These are phyloP conservation scores for Fraxinus xanthoxyloides DNA, from an alignment of 305 asterid genomes.

Conservation along the genomic window DNA sequence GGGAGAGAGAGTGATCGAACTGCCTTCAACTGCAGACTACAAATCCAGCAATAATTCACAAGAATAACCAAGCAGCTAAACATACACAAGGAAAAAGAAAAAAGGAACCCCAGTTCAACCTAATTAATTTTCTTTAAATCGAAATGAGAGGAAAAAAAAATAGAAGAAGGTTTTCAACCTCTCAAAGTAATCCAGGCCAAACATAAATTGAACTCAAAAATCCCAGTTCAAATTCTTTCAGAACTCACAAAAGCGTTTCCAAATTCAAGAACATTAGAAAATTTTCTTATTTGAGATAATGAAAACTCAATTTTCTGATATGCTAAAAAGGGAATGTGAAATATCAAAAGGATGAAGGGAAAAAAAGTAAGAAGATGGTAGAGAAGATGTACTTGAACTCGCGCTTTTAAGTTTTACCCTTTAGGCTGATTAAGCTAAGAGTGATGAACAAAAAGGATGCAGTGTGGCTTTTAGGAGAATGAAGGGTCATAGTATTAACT, in stretches of 20 bases:
- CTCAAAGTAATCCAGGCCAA: neutral
- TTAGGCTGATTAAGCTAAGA: neutral
- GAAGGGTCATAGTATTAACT: constrained; percentile 21
- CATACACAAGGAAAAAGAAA: neutral
- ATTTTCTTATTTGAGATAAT: neutral
- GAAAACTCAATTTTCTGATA: constrained; percentile 14
- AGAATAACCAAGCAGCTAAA: constrained; percentile 13
- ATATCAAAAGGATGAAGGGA: constrained; percentile 8
- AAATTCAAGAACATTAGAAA: constrained; percentile 12
- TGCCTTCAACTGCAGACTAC: constrained; percentile 8
- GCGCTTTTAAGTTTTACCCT: neutral
- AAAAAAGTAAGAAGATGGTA: neutral
- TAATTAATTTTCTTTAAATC: neutral
- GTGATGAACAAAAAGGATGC: neutral
- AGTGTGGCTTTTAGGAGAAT: neutral
- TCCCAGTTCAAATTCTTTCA: neutral
- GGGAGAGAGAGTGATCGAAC: neutral
- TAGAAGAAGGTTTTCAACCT: neutral
- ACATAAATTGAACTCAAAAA: neutral
- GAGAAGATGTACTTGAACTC: constrained; percentile 23
- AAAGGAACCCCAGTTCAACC: constrained; percentile 14
- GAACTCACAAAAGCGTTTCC: neutral
- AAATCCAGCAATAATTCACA: constrained; percentile 13
- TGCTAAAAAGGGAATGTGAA: neutral
- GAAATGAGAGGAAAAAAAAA: constrained; percentile 11